Evolutionary conservation across 768 basidiomycete genomes (phyloP), one percentile per base, ranked within the genome.

Genomic region (Postia placenta): DNA sequence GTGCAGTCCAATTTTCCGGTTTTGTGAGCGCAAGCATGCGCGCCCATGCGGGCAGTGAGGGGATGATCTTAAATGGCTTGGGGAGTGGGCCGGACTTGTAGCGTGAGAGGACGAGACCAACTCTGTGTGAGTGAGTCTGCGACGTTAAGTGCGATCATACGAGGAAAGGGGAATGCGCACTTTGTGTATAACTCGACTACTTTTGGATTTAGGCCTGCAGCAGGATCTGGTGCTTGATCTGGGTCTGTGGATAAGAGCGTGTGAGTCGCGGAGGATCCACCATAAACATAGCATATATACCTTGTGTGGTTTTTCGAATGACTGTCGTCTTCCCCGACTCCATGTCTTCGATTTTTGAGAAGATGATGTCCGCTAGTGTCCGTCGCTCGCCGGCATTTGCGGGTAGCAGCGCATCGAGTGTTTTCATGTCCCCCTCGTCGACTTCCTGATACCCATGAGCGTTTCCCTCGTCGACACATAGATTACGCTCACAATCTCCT

Each of bases 51-150:
- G 92, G 88, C 22, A 97, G 81, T 11, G 94, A 87, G 19, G 96
- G 96, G 40, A 99, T 88, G 53, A 99, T 87, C 74, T 99, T 99
- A 81, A 99, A 94, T 2, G 93, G 76, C 70, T 98, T 98, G 25
- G 96, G 96, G 1, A 99, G 77, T 1, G 93, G 84, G 0, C 94
- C 94, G 12, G 93, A 93, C 59, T 87, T 91, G 73, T 99, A 97
- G 48, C 84, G 83, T 37, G 78, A 83, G 26, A 99, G 78, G 52
- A 94, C 81, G 51, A 78, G 67, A 15, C 92, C 96, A 47, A 97
- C 78, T 71, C 95, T 97, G 62, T 0, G 19, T 22, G 23, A 45
- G 28, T 35, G 23, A 20, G 47, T 37, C 9, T 25, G 41, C 62
- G 47, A 61, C 38, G 38, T 36, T 40, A 37, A n/a, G 20, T n/a